Evolutionary conservation across 768 basidiomycete species (phyloP).

Genomic region (Amanita pseudoporphyria): DNA sequence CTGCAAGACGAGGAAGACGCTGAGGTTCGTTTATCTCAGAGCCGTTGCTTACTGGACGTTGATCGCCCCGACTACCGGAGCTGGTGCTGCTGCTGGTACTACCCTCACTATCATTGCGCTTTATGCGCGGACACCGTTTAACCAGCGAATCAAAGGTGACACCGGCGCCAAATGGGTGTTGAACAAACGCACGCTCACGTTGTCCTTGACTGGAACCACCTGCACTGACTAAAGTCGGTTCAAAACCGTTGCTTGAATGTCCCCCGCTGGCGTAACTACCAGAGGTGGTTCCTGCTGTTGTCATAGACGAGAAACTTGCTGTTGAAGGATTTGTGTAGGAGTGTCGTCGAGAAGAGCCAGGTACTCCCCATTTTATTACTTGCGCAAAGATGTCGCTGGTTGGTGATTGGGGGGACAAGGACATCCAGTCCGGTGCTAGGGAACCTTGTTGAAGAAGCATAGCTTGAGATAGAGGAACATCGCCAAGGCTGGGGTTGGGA

Average conservation of each 20-base stretch:
- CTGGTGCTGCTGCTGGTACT: background rate
- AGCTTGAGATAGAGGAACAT: background rate
- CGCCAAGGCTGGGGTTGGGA: background rate
- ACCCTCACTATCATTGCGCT: background rate
- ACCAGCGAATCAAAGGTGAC: slow-evolving; percentile 54
- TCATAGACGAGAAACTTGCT: background rate
- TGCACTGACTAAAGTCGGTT: background rate
- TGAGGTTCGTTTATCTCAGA: background rate
- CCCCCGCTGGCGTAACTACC: background rate
- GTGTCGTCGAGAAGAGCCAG: background rate
- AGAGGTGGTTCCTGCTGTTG: background rate
- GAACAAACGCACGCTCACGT: slow-evolving; percentile 19
- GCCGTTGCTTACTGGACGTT: background rate
- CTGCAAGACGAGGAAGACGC: slow-evolving; percentile 28
- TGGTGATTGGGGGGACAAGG: background rate
- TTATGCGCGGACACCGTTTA: slow-evolving; percentile 27
- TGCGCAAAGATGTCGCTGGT: slow-evolving; percentile 5
- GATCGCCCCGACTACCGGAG: background rate
- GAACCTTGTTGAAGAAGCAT: background rate
- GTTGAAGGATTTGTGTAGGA: background rate
- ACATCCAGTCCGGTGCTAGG: background rate
- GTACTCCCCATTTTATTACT: slow-evolving; percentile 1
- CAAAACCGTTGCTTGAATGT: background rate
- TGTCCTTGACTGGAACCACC: background rate
- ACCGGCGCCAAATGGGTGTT: slow-evolving; percentile 55